phyloP scores from a whole-genome alignment of 1,139 yeast genomes.

The Hansenula sp. region DNA sequence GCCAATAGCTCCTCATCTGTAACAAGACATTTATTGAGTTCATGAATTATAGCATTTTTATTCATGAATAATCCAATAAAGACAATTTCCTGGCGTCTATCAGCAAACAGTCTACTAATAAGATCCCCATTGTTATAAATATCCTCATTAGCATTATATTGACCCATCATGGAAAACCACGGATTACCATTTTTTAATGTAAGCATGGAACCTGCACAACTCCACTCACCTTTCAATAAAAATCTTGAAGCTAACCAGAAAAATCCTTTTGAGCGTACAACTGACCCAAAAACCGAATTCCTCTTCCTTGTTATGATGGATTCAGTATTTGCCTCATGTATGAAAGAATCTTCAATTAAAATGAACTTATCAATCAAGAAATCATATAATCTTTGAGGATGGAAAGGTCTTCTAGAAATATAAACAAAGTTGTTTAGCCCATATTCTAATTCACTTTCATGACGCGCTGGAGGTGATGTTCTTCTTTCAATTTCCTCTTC shows the following conservation, averaged over 20 bases:
- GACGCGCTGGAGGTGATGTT: too few species aligned
- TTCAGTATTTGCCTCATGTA: too few species aligned
- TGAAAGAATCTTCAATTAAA: too few species aligned
- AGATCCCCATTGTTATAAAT: too few species aligned
- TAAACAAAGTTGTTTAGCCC: constrained; percentile 42
- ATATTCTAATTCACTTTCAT: constrained; percentile 35
- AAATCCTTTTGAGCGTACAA: constrained; percentile 41
- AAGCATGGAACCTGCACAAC: constrained; percentile 42
- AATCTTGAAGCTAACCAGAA: constrained; percentile 44
- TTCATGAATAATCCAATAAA: too few species aligned
- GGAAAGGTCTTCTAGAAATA: constrained; percentile 37
- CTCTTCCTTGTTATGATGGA: constrained; percentile 31
- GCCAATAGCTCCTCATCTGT: too few species aligned
- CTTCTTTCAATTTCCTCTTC: constrained; percentile 36
- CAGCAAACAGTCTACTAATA: constrained; percentile 38
- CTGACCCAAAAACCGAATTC: constrained; percentile 33
- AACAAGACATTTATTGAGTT: too few species aligned
- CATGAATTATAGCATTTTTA: too few species aligned
- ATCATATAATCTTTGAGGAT: constrained; percentile 39
- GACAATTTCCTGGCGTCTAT: constrained; percentile 41
- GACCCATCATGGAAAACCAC: constrained; percentile 39
- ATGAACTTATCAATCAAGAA: too few species aligned
- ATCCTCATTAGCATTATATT: too few species aligned
- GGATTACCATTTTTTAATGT: constrained; percentile 41
- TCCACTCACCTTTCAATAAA: constrained; percentile 42